A percentile compares a stretch with the other conserved stretches of the same genome.
Conservation (phyloP, 805 yeast genomes). For the Millerago galiae region DNA sequence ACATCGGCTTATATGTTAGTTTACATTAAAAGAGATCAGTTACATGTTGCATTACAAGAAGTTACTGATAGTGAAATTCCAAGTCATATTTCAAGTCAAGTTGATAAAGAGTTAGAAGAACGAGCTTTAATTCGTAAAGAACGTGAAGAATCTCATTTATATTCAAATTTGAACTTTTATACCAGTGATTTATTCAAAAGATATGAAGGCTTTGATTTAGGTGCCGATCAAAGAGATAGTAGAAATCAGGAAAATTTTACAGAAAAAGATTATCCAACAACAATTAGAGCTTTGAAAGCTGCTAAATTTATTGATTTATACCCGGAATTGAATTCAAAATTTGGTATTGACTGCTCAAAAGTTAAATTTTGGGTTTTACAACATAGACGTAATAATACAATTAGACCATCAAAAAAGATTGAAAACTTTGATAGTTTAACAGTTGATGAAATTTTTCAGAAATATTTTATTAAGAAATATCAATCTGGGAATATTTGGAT, state of each 20-base stretch:
- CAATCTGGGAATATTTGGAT: slow-evolving; percentile 54
- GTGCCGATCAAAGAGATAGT: slow-evolving; percentile 48
- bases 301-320: slow-evolving; percentile 45
- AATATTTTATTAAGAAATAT: slow-evolving; percentile 39
- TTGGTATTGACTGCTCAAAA: slow-evolving; percentile 30
- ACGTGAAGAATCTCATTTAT: slow-evolving; percentile 65
- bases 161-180: slow-evolving; percentile 50
- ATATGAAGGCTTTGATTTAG: slow-evolving; percentile 71
- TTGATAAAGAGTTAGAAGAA: slow-evolving; percentile 57
- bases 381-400: slow-evolving; percentile 64
- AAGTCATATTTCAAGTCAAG: slow-evolving; percentile 54
- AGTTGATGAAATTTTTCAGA: slow-evolving; percentile 46
- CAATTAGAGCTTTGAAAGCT: slow-evolving; percentile 49
- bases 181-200: slow-evolving; percentile 47
- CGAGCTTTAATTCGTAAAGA: slow-evolving; percentile 48
- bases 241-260: slow-evolving; percentile 34
- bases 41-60: slow-evolving; percentile 53
- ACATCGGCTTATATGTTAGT: slow-evolving; percentile 98
- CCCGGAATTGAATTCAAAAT: slow-evolving; percentile 38
- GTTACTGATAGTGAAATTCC: slow-evolving; percentile 56
- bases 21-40: slow-evolving; percentile 63
- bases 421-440: slow-evolving; percentile 29
- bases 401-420: slow-evolving; percentile 49
- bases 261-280: slow-evolving; percentile 30
- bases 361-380: slow-evolving; percentile 61